Conservation (phyloP, 2,329 filamentous ascomycete species). For the Colletotrichum eleusines region DNA sequence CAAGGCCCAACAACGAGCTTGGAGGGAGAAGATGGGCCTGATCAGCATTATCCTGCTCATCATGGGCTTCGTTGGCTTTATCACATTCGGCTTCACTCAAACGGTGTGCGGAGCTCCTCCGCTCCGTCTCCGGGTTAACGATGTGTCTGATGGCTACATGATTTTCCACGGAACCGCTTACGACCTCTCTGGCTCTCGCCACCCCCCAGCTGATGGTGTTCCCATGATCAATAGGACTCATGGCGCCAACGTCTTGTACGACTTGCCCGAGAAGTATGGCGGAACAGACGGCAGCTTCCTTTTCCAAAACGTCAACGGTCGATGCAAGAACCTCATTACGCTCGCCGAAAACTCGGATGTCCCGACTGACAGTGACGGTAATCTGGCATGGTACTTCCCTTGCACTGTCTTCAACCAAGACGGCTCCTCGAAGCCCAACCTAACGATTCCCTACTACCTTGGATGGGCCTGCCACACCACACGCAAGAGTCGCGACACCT, state of each 20-base stretch:
- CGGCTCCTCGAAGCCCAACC: constrained; percentile 83
- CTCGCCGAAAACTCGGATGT: constrained; percentile 78
- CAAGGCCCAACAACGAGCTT: constrained; percentile 89
- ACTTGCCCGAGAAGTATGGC: constrained; percentile 82
- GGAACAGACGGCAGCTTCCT: constrained; percentile 97
- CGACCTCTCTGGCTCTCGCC: constrained; percentile 80
- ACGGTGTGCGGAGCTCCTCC: constrained; percentile 83
- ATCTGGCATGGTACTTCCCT: constrained; percentile 97
- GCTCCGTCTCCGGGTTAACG: constrained; percentile 82
- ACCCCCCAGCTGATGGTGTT: constrained; percentile 86
- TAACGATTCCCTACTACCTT: constrained; percentile 78
- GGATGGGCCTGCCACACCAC: constrained; percentile 94
- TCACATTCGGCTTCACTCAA: constrained; percentile 96
- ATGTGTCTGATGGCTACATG: constrained; percentile 87
- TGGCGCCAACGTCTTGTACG: constrained; percentile 85
- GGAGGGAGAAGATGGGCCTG: constrained; percentile 97
- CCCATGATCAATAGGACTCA: constrained; percentile 61
- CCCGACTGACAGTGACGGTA: constrained; percentile 76
- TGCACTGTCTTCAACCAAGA: constrained; percentile 94
- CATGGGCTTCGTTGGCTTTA: constrained; percentile 89
- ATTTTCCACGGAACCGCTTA: constrained; percentile 96
- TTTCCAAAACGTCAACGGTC: constrained; percentile 98
- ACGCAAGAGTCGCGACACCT: constrained; percentile 73
- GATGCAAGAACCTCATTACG: constrained; percentile 92
- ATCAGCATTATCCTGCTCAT: constrained; percentile 93